Percentiles rank a stretch among this genome's conserved stretches.
Evolutionary conservation across 257 asterid genomes (phyloP).

Genomic region (Forsythia viridissima): DNA sequence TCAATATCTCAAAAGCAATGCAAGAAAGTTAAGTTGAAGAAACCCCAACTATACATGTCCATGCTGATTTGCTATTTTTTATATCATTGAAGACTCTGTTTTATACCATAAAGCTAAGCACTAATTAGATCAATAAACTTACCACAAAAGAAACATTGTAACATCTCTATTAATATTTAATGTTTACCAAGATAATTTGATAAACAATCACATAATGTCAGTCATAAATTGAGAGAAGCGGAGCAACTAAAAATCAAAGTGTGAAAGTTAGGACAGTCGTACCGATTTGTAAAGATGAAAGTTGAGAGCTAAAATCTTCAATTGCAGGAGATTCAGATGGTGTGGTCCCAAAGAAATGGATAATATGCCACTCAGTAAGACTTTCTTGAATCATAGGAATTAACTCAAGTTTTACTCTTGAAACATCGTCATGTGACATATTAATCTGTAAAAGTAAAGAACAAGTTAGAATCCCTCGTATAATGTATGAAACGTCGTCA

Average conservation of each 20-base stretch:
- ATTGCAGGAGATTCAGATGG: slow-evolving; percentile 79
- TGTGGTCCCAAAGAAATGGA: slow-evolving; percentile 74
- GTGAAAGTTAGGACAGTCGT: slow-evolving; percentile 24
- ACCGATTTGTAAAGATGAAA: slow-evolving; percentile 93
- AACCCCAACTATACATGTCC: not conserved
- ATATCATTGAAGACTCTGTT: too few species aligned
- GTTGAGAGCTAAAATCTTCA: slow-evolving; percentile 87
- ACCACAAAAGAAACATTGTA: not conserved
- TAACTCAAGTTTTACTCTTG: slow-evolving; percentile 70
- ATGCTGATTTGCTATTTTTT: not conserved
- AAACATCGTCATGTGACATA: slow-evolving; percentile 75
- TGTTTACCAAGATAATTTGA: not conserved
- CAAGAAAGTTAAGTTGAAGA: slow-evolving; percentile 16
- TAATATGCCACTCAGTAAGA: slow-evolving; percentile 85
- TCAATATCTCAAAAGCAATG: not conserved
- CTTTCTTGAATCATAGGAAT: slow-evolving; percentile 88
- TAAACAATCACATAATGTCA: slow-evolving; percentile 17
- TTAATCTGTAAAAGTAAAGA: slow-evolving; percentile 61
- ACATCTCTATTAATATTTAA: not conserved
- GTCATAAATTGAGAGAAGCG: slow-evolving; percentile 7
- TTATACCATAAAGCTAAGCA: slow-evolving; percentile 8
- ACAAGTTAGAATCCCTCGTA: slow-evolving; percentile 9
- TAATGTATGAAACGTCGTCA: slow-evolving; percentile 57
- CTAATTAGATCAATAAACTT: slow-evolving; percentile 12
- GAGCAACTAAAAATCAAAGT: slow-evolving; percentile 17